Evolutionary conservation across 331 rosid genomes (phyloP).

Genomic region (Stylosanthes scabra): DNA sequence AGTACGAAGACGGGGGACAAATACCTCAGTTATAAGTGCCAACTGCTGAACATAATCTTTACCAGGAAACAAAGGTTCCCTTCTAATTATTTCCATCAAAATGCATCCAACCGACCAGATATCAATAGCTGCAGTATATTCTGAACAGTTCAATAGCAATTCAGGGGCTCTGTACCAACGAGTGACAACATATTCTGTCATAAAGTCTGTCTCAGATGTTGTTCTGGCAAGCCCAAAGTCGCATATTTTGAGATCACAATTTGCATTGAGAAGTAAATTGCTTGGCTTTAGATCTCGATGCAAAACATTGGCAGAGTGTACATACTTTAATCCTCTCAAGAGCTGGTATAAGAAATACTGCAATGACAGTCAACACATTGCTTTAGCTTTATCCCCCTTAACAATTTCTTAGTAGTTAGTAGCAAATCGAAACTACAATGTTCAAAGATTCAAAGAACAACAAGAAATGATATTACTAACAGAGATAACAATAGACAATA

Average conservation of each 20-base stretch:
- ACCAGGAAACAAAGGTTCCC: slow-evolving; percentile 95
- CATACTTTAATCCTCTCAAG: slow-evolving; percentile 88
- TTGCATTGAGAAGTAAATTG: slow-evolving; percentile 88
- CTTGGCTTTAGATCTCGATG: slow-evolving; percentile 98
- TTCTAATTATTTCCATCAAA: slow-evolving; percentile 80
- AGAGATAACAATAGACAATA: neutral
- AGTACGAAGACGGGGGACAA: slow-evolving; percentile 26
- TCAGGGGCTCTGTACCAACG: slow-evolving; percentile 99
- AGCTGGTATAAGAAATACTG: slow-evolving; percentile 93
- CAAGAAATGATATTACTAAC: slow-evolving; percentile 4
- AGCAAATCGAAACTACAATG: neutral
- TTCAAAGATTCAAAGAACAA: neutral
- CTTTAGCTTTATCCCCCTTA: slow-evolving; percentile 32
- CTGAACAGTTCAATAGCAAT: slow-evolving; percentile 82
- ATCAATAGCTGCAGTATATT: slow-evolving; percentile 93
- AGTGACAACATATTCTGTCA: slow-evolving; percentile 97
- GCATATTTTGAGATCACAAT: slow-evolving; percentile 93
- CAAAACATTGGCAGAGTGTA: slow-evolving; percentile 96
- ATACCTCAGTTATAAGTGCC: slow-evolving; percentile 93
- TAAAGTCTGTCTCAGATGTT: slow-evolving; percentile 95
- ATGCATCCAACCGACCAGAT: slow-evolving; percentile 98
- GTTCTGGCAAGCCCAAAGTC: slow-evolving; percentile 99
- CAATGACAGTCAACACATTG: slow-evolving; percentile 43
- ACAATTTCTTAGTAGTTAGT: slow-evolving; percentile 18
- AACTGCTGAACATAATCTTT: slow-evolving; percentile 96